Base-by-base conservation (phyloP, 2,329 filamentous ascomycete species). In the Meredithiella fracta region DNA sequence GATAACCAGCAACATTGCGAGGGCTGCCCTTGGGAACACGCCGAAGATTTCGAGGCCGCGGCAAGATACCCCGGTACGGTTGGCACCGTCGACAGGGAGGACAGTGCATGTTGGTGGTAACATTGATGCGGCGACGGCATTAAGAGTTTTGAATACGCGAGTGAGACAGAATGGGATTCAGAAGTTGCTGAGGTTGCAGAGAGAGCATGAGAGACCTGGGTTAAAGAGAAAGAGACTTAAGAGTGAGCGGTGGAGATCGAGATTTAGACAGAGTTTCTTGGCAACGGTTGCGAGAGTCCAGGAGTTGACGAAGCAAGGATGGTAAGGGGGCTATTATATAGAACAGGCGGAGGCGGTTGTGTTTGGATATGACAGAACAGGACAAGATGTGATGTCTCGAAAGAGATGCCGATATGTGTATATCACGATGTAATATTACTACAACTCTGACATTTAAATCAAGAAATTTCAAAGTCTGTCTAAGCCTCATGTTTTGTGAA, bases 201-300 rank as follows among this genome's bases (percentile, higher is more conserved):
- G 73, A 60, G 86, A 80, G 63, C 83, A 94, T 67, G 86, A 92
- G 73, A 72, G 87, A 50, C 76, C 76, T 0, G 87, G 86, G 1
- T 63, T 87, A 63, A 88, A 85, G 76, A 76, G 82, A 68, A 94
- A 92, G 79, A 77, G 86, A 63, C 68, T 88, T 62, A 73, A 71
- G 66, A 81, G 78, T 59, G 73, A 83, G 72, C 73, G 86, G 59
- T 89, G 85, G 83, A 75, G 78, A 66, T 70, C 62, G 60, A 76
- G 79, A 59, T 92, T 91, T 69, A 81, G 78, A 72, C 66, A 67
- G 31, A 83, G 81, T 3, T 90, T 92, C 68, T 74, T 72, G 66
- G 75, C 75, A 3, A 78, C 80, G 9, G 76, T 86, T 6, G 65
- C 63, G 42, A 73, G 85, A 61, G 85, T 88, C 4, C 72, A 77